Base-by-base conservation (phyloP, 345 rosid genomes). In the Euclidium syriacum region DNA sequence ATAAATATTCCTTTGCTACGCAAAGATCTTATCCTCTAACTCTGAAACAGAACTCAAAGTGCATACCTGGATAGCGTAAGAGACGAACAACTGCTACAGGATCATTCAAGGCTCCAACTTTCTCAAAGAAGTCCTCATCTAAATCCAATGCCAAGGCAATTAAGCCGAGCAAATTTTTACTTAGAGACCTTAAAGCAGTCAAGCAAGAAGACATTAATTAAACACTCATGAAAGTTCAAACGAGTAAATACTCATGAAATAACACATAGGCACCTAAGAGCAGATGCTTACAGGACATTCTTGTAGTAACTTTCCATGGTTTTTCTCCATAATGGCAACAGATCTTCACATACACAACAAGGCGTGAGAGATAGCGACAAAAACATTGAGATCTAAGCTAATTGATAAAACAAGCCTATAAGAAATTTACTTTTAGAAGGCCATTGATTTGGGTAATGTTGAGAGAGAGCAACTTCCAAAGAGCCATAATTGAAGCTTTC, bases 401-500 rank as follows among this genome's bases (percentile, higher is more conserved):
- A 20, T 32, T 0, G 6, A 10, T 0, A 17, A 40, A 44, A 44
- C 60, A 63, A 4, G 10, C n/a, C n/a, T 42, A 33, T 16, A 46
- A 11, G 64, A 25, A 10, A 22, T 22, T n/a, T 55, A 90, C 97
- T 90, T 76, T 79, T 30, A 1, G 79, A 59, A 58, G 95, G 96
- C 99, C 97, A 87, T 26, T 85, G 96, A 57, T 84, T 90, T 56
- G 77, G 83, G 33, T 49, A 52, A 64, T 44, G 70, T 27, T 62
- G 75, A 49, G 70, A 65, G 2, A 62, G 14, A 30, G 11, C 65
- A 3, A 72, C 85, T 40, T 75, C 77, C 3, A 77, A 51, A 48
- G 95, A 85, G 25, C 91, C 97, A 60, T 90, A 18, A 56, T 84
- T 77, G 62, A 85, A 94, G 58, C 82, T 67, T 79, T 94, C 97